phyloP scores from a whole-genome alignment of 441 rosid genomes.

The Pelargonium myrrhifolium region DNA sequence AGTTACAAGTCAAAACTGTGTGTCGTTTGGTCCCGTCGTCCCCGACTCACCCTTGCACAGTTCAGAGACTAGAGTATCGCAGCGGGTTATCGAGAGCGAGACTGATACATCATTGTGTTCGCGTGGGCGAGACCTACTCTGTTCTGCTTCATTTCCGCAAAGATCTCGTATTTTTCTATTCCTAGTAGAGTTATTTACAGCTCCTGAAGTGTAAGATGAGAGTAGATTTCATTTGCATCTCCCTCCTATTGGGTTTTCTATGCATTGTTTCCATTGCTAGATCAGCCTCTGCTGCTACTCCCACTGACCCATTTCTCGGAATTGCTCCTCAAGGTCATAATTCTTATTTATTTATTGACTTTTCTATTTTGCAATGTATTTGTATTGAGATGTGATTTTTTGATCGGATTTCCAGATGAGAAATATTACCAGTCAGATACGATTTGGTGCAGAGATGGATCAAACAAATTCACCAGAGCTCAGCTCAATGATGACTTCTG shows the following conservation, averaged over 20 bases:
- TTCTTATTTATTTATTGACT: not conserved
- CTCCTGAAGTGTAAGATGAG: conserved; percentile 33
- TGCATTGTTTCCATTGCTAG: conserved; percentile 25
- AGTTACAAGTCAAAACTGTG: too few species aligned
- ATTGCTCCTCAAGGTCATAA: conserved; percentile 65
- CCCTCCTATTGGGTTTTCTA: conserved; percentile 26
- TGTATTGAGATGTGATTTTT: not conserved
- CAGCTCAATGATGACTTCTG: conserved; percentile 9
- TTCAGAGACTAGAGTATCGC: too few species aligned
- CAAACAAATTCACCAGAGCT: conserved; percentile 6
- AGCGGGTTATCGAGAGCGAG: too few species aligned
- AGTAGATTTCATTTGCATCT: conserved; percentile 21
- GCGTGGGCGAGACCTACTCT: not conserved
- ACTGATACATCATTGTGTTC: not conserved
- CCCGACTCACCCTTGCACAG: too few species aligned
- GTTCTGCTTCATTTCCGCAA: not conserved
- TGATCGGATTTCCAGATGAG: conserved; percentile 1
- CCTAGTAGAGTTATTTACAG: not conserved
- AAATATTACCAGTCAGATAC: conserved; percentile 2
- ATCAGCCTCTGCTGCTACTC: conserved; percentile 36
- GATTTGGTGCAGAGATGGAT: conserved; percentile 1
- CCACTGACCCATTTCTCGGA: conserved; percentile 55
- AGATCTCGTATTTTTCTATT: conserved; percentile 2
- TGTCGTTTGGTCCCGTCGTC: too few species aligned
- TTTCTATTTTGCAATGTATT: not conserved